Evolutionary conservation across 306 rosid genomes (phyloP).

Genomic region (Pueraria montana): DNA sequence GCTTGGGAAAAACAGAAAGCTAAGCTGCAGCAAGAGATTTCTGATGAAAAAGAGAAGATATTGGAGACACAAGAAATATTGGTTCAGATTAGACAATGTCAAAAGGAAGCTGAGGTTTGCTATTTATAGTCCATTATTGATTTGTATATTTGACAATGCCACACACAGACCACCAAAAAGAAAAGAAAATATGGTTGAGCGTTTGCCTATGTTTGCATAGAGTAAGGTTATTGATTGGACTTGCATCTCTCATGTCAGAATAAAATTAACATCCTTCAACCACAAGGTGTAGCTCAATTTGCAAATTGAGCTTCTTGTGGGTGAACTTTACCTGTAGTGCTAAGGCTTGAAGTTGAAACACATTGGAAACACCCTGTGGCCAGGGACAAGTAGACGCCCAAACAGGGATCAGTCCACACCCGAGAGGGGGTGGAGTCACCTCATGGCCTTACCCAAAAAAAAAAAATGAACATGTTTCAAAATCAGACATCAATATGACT

Average conservation of each 20-base stretch:
- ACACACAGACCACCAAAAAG: constrained; percentile 25
- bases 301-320: constrained; percentile 11
- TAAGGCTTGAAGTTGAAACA: constrained; percentile 10
- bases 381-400: constrained; percentile 13
- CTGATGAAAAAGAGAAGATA: constrained; percentile 76
- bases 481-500: constrained; percentile 23
- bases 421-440: not conserved
- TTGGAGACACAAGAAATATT: constrained; percentile 63
- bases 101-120: constrained; percentile 86
- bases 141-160: constrained; percentile 28
- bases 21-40: constrained; percentile 81
- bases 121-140: constrained; percentile 22
- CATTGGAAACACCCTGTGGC: constrained; percentile 23
- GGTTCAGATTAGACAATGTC: constrained; percentile 66
- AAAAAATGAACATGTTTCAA: constrained; percentile 17
- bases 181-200: constrained; percentile 22
- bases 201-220: constrained; percentile 38
- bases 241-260: constrained; percentile 27
- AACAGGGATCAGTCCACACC: not conserved
- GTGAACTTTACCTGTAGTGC: constrained; percentile 16
- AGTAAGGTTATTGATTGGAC: constrained; percentile 22
- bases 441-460: not conserved
- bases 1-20: constrained; percentile 98
- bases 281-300: constrained; percentile 8
- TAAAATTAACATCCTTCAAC: constrained; percentile 27